Evolutionary conservation across 1,284 basidiomycete species (phyloP), one percentile per base, ranked within the genome.

Genomic region (Naganishia sp.): DNA sequence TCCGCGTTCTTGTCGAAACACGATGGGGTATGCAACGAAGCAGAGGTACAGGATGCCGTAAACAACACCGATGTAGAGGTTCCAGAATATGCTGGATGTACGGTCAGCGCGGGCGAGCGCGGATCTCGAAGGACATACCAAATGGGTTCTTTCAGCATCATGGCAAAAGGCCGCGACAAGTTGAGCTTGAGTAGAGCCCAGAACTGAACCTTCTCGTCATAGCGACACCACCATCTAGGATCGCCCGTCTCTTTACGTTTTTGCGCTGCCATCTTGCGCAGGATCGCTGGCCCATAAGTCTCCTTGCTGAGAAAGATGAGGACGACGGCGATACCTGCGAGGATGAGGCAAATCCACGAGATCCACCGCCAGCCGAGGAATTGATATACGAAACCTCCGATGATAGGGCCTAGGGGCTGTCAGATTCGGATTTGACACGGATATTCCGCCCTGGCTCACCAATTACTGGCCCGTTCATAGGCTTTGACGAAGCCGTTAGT

Each of bases 101-200:
- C 21, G 23, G n/a, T 28, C 21, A 39, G 28, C 46, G 6, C 6
- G 21, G 36, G n/a, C 23, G 10, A 36, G 0, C 5, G 28, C 43
- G 52, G 31, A 23, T 87, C 2, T 31, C 9, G 33, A 16, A 18
- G 18, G n/a, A 57, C 64, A 52, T 39, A 65, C 64, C 64, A 65
- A 70, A 90, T 90, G 23, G 86, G 84, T 75, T 90, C 88, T 15
- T 83, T 85, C 67, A 84, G 78, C 48, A 90, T 79, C 74, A 90
- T 71, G 84, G 85, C 76, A 74, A 88, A 88, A 4, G 88, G 88
- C 68, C 87, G 79, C 39, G 81, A 82, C 68, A 89, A 63, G 39
- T 74, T 76, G 55, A 72, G 69, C 65, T 70, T 73, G 65, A 80
- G 59, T 6, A 75, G 21, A 28, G 61, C 42, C 61, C 59, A 61